A percentile compares a stretch with the other conserved stretches of the same genome.
Conservation (phyloP, 1,139 yeast species). For the Yarrowia galli region DNA sequence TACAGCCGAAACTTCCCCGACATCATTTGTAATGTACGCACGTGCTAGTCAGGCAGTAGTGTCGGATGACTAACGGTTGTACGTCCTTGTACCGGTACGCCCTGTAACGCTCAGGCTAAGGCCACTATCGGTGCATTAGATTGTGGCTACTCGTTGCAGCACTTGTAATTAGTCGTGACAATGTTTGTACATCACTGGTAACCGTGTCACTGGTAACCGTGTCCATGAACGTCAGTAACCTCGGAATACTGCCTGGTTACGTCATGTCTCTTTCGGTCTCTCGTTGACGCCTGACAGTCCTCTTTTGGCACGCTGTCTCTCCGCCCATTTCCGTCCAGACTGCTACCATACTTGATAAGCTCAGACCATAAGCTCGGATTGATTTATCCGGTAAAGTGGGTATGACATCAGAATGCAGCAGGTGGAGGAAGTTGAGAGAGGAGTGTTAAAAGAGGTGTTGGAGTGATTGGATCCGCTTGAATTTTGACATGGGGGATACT, state of each 20-base stretch:
- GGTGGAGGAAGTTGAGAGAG: not conserved
- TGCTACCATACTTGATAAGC: constrained; percentile 8
- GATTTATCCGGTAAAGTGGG: not conserved
- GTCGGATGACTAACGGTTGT: no score
- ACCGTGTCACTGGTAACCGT: no score
- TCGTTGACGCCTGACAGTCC: no score
- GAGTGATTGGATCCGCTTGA: not conserved
- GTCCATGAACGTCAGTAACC: no score
- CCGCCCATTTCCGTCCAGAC: constrained; percentile 4
- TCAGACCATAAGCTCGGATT: not conserved
- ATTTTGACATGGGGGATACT: not conserved
- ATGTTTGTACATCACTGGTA: no score
- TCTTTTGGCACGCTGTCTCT: not conserved
- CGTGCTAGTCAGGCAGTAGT: no score
- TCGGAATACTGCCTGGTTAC: not conserved
- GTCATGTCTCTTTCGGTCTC: constrained; percentile 9
- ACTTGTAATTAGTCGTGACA: no score
- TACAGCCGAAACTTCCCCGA: no score
- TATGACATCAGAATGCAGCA: not conserved
- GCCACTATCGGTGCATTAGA: not conserved
- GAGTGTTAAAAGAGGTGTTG: no score
- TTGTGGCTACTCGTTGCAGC: no score
- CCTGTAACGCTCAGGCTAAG: not conserved
- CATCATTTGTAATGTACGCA: not conserved
- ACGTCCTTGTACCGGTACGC: no score